Base-by-base conservation (phyloP, 176 grass and related monocot genomes). In the Oryza rufipogon region DNA sequence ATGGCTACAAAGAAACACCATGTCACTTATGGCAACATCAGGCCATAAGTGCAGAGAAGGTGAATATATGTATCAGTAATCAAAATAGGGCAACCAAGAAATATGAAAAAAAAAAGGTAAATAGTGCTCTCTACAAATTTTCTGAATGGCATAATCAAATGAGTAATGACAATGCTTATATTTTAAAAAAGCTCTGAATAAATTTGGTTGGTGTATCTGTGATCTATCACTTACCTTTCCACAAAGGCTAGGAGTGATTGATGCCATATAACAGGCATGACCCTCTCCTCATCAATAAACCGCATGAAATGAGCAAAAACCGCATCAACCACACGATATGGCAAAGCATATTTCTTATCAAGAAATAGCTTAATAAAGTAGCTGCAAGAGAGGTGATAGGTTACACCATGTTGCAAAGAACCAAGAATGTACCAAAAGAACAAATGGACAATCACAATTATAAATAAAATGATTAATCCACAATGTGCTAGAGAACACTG, bases 321-420 rank as follows among this genome's bases (percentile, higher is more conserved):
- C 23, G 93, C 87, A 92, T 98, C 96, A 58, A 98, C 87, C 8
- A 89, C 93, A 5, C 88, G 83, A 39, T 94, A 95, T 69, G 93
- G 93, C 89, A 98, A 87, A 83, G 93, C 91, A 87, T 98, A 98
- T 83, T 98, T 98, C 89, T 98, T 98, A 78, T 98, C 96, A 26
- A 98, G 66, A 87, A 98, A 91, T 80, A 98, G 81, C 69, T 98
- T 95, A 76, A 98, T 92, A 83, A 98, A 98, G 87, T 98, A 98
- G 87, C 96, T 98, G 93, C 86, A 86, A 83, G 17, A 76, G 47
- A 88, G 4, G 9, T 0, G 52, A 11, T 60, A 74, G 44, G 17
- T 71, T 76, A 76, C 46, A 80, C 2, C 74, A 76, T 46, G 48
- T 23, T 91, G 77, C 76, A 64, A 23, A 42, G 66, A 70, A 58